A percentile compares a stretch with the other conserved stretches of the same genome.
phyloP scores from a whole-genome alignment of 2,329 filamentous ascomycete genomes.

The Hypoxylon sp. region DNA sequence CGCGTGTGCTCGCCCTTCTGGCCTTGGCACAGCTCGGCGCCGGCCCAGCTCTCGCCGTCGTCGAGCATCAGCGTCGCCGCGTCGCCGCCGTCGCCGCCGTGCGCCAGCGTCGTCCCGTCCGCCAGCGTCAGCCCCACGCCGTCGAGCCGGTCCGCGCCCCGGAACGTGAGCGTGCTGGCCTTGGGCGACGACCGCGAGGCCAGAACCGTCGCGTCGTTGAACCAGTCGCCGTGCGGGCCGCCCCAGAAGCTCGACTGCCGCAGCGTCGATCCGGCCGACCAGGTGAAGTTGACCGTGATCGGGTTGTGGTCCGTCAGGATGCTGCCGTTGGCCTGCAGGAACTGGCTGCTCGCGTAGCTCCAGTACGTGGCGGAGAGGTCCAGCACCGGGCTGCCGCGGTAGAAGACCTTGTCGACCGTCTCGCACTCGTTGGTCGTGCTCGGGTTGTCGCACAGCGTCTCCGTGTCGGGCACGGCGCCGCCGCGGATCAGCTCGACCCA shows the following conservation, averaged over 20 bases:
- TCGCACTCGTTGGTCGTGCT: constrained; percentile 63
- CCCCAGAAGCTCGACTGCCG: constrained; percentile 57
- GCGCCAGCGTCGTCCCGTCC: constrained; percentile 57
- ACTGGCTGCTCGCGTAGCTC: constrained; percentile 63
- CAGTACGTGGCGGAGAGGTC: constrained; percentile 58
- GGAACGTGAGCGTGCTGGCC: constrained; percentile 53
- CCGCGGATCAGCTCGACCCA: constrained; percentile 65
- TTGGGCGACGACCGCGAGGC: constrained; percentile 45
- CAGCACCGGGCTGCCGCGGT: constrained; percentile 59
- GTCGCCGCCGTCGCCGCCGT: constrained; percentile 63
- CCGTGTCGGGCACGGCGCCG: constrained; percentile 55
- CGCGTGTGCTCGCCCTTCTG: constrained; percentile 56
- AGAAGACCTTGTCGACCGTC: constrained; percentile 73
- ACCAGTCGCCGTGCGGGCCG: constrained; percentile 60
- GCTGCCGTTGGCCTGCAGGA: constrained; percentile 63
- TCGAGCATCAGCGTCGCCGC: constrained; percentile 54
- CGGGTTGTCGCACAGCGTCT: constrained; percentile 65
- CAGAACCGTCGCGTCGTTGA: constrained; percentile 59
- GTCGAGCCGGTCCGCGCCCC: constrained; percentile 59
- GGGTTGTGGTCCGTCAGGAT: constrained; percentile 72
- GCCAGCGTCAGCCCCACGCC: constrained; percentile 56
- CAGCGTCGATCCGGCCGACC: constrained; percentile 49
- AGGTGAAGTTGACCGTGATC: constrained; percentile 62
- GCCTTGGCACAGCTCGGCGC: constrained; percentile 59
- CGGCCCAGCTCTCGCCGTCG: constrained; percentile 57